Conservation (phyloP, 2,329 filamentous ascomycete species). For the Ilyonectria robusta region DNA sequence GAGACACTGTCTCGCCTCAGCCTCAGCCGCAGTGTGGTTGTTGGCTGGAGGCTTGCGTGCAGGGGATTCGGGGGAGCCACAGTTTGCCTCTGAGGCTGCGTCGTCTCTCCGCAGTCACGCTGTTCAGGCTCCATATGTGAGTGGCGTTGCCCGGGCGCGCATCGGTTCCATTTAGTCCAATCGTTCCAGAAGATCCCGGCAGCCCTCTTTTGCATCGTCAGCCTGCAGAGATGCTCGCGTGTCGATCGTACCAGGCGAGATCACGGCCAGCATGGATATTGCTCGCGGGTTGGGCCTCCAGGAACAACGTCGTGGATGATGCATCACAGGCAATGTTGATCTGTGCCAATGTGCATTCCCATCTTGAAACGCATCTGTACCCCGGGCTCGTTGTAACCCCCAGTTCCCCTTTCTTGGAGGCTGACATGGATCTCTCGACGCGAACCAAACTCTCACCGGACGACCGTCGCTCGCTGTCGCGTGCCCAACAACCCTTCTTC, state of each 20-base stretch:
- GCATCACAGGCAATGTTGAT: not conserved
- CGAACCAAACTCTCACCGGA: slow-evolving; percentile 23
- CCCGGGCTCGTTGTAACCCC: not conserved
- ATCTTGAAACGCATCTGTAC: slow-evolving; percentile 9
- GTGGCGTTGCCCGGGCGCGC: not conserved
- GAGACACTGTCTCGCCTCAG: slow-evolving; percentile 36
- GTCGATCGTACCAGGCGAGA: slow-evolving; percentile 25
- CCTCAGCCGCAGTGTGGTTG: slow-evolving; percentile 33
- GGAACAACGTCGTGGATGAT: not conserved
- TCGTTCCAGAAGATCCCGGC: slow-evolving; percentile 10
- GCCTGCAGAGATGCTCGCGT: slow-evolving; percentile 33
- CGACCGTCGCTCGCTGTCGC: slow-evolving; percentile 10
- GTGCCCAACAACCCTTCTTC: slow-evolving; percentile 16
- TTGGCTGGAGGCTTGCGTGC: slow-evolving; percentile 1
- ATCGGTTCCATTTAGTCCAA: slow-evolving; percentile 2
- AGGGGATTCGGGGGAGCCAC: not conserved
- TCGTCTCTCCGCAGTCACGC: not conserved
- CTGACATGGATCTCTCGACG: not conserved
- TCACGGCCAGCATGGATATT: slow-evolving; percentile 25
- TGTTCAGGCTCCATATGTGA: slow-evolving; percentile 1
- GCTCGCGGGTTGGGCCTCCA: not conserved
- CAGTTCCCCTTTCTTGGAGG: not conserved
- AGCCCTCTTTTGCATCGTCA: slow-evolving; percentile 25
- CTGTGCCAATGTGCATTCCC: not conserved
- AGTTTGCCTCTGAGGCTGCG: not conserved